Evolutionary conservation across 768 basidiomycete genomes (phyloP).

Genomic region (Leccinum truebloodii): DNA sequence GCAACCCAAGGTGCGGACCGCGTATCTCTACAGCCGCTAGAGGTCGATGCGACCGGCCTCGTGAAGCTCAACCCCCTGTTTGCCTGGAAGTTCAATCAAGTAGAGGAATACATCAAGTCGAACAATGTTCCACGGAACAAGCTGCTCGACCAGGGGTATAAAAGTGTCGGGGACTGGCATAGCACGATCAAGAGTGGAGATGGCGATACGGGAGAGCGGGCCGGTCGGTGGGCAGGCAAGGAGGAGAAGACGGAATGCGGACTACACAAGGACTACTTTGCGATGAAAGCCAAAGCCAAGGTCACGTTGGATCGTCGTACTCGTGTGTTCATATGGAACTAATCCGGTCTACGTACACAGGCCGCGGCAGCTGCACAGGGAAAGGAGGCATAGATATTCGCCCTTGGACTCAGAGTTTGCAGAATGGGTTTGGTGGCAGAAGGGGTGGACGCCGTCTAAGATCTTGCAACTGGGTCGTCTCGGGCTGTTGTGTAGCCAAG

Average conservation of each 20-base stretch:
- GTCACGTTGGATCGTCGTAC: slow-evolving; percentile 7
- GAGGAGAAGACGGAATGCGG: slow-evolving; percentile 93
- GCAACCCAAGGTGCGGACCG: slow-evolving; percentile 92
- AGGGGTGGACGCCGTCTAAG: no score
- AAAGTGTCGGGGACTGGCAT: slow-evolving; percentile 97
- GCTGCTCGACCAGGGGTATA: slow-evolving; percentile 88
- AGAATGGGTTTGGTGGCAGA: neutral
- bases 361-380: neutral
- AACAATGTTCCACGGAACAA: slow-evolving; percentile 87
- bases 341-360: neutral
- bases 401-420: neutral
- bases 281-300: slow-evolving; percentile 62
- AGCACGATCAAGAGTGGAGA: slow-evolving; percentile 73
- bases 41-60: slow-evolving; percentile 87
- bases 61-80: slow-evolving; percentile 95
- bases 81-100: slow-evolving; percentile 80
- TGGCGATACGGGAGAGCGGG: slow-evolving; percentile 69
- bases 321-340: neutral
- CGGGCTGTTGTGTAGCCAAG: no score
- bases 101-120: slow-evolving; percentile 81
- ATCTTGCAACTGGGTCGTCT: no score
- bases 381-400: neutral
- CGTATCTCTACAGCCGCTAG: slow-evolving; percentile 77
- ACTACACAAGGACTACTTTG: slow-evolving; percentile 87
- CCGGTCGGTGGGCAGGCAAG: slow-evolving; percentile 89